Base-by-base conservation (phyloP, 805 yeast species). In the Priceomyces castillae region DNA sequence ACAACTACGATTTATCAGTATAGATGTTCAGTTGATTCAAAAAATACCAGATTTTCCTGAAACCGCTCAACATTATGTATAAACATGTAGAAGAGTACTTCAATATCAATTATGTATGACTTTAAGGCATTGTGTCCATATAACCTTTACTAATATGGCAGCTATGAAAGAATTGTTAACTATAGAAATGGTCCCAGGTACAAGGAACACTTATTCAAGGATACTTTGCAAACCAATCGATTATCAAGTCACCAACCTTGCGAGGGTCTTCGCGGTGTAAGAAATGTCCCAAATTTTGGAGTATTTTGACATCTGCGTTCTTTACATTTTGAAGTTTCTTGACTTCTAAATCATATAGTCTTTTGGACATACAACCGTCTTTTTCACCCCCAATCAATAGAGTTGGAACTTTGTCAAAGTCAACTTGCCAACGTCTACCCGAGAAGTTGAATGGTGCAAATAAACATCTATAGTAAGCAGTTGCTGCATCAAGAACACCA, bases 321-420 rank as follows among this genome's bases (percentile, higher is more conserved):
- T 37, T 36, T 4, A 39, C 39, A 14, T 50, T 53, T 17, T 46
- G 44, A 7, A 62, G 48, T 40, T 50, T 50, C 7, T 30, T 42
- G 38, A 49, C 45, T 40, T 62, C 67, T 38, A 61, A 47, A 28
- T 59, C 59, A 40, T 51, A 63, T 16, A 69, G 34, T 12, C 52
- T 44, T 17, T 48, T 46, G 37, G 51, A 37, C 73, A 70, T 69
- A 53, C 75, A 69, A 25, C 70, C 65, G 46, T 70, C 75, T n/a
- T 51, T 47, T n/a, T 48, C 58, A 0, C 74, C 75, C 2, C 68
- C 68, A 14, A 69, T 33, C 3, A 69, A 47, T 36, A 65, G 54
- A 5, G 69, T 59, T 2, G 74, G 74, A 17, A 67, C 73, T 43
- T 58, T 54, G 16, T 51, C 51, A 40, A 64, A 67, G 39, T 67